phyloP scores from a whole-genome alignment of 768 basidiomycete species.

The Lanmaoa rubissima region DNA sequence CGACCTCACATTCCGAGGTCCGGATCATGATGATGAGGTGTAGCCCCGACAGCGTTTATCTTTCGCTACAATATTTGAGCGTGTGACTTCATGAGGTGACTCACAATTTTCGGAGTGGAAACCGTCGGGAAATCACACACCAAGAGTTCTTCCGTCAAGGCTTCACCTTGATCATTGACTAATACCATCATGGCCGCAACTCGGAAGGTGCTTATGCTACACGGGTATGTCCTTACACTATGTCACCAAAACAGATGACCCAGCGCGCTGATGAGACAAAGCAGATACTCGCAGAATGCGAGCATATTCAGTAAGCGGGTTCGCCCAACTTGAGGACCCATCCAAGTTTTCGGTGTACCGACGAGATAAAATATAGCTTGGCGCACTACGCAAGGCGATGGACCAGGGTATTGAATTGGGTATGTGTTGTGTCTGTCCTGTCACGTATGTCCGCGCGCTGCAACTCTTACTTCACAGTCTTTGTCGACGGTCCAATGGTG shows the following conservation, averaged over 20 bases:
- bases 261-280: slow-evolving; percentile 1
- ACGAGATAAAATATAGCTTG: slow-evolving; percentile 46
- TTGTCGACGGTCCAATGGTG: slow-evolving; percentile 68
- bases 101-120: not conserved
- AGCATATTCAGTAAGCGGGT: slow-evolving; percentile 71
- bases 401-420: slow-evolving; percentile 66
- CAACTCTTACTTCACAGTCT: slow-evolving; percentile 45
- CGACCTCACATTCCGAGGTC: not conserved
- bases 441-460: not conserved
- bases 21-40: not conserved
- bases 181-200: slow-evolving; percentile 17
- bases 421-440: slow-evolving; percentile 22
- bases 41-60: not conserved
- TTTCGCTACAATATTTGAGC: not conserved
- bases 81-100: not conserved
- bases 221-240: slow-evolving; percentile 36
- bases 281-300: slow-evolving; percentile 72
- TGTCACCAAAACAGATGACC: not conserved
- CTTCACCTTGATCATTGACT: not conserved
- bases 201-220: slow-evolving; percentile 44
- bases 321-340: slow-evolving; percentile 20
- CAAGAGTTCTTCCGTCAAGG: not conserved
- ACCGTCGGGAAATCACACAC: not conserved
- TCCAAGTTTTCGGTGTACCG: not conserved
- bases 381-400: slow-evolving; percentile 69